A percentile compares a stretch with the other conserved stretches of the same genome.
phyloP scores from a whole-genome alignment of 1,284 basidiomycete species.

The Apiotrichum veenhuisii region DNA sequence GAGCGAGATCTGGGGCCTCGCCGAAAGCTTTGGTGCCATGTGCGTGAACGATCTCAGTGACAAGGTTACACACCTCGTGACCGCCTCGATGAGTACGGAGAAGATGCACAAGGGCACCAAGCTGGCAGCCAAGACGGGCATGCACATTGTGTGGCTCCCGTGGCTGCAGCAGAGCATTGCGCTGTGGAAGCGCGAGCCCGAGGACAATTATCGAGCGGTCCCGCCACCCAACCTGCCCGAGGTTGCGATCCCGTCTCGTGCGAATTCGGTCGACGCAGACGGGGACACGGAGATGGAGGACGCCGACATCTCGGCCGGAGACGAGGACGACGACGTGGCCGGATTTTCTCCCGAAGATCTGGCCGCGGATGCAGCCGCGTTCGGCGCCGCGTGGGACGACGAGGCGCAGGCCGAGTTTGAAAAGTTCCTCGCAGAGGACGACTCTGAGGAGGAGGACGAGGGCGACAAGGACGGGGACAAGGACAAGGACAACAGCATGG shows the following conservation, averaged over 20 bases:
- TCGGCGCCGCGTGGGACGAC: slow-evolving; percentile 13
- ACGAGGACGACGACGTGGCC: not conserved
- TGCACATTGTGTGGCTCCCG: slow-evolving; percentile 76
- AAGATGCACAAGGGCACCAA: slow-evolving; percentile 79
- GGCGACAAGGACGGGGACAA: not conserved
- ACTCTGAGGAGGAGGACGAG: slow-evolving; percentile 2
- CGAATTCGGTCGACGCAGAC: slow-evolving; percentile 57
- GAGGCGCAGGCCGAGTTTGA: slow-evolving; percentile 17
- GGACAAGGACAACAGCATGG: not conserved
- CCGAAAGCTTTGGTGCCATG: slow-evolving; percentile 80
- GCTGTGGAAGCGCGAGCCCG: slow-evolving; percentile 58
- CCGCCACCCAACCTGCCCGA: not conserved
- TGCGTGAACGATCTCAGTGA: slow-evolving; percentile 66
- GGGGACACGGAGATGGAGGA: slow-evolving; percentile 63
- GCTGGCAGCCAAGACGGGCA: slow-evolving; percentile 54
- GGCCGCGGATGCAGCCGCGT: not conserved
- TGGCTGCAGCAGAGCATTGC: slow-evolving; percentile 87
- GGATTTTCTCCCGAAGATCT: not conserved
- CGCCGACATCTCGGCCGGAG: too few species aligned
- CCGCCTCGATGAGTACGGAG: slow-evolving; percentile 82
- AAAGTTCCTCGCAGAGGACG: slow-evolving; percentile 5
- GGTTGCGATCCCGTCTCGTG: not conserved
- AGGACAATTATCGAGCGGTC: slow-evolving; percentile 25
- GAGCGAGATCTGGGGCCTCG: slow-evolving; percentile 78
- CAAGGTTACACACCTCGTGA: slow-evolving; percentile 84